These are phyloP conservation scores for Jatropha multifida DNA, from an alignment of 441 rosid genomes.

Conservation along the genomic window DNA sequence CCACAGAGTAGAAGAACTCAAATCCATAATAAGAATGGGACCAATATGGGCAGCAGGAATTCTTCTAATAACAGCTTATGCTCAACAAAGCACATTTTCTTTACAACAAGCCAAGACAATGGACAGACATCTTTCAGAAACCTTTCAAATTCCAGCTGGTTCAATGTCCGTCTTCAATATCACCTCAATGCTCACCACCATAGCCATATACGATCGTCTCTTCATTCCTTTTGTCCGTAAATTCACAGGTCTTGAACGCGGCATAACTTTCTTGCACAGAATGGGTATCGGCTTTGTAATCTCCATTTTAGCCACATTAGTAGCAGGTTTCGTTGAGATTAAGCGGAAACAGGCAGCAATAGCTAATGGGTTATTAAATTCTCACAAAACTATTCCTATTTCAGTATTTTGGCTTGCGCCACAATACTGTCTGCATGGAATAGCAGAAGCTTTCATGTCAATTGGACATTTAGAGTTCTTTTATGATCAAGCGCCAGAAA, in stretches of 20 bases:
- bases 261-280: slow-evolving; percentile 71
- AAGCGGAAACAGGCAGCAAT: slow-evolving; percentile 62
- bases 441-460: slow-evolving; percentile 92
- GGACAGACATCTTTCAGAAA: slow-evolving; percentile 65
- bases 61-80: slow-evolving; percentile 79
- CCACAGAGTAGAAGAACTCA: slow-evolving; percentile 90
- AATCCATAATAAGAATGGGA: slow-evolving; percentile 84
- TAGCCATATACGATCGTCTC: slow-evolving; percentile 65
- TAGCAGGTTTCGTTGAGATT: slow-evolving; percentile 70
- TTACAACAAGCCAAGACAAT: slow-evolving; percentile 90
- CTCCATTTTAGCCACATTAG: slow-evolving; percentile 71
- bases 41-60: slow-evolving; percentile 94
- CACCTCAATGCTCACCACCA: slow-evolving; percentile 70
- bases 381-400: slow-evolving; percentile 48
- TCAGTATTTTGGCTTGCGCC: slow-evolving; percentile 85
- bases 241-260: slow-evolving; percentile 78
- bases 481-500: slow-evolving; percentile 89
- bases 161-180: slow-evolving; percentile 91
- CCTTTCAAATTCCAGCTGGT: slow-evolving; percentile 84
- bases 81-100: slow-evolving; percentile 85
- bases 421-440: slow-evolving; percentile 78
- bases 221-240: slow-evolving; percentile 51
- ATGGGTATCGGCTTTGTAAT: slow-evolving; percentile 87
- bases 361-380: slow-evolving; percentile 40
- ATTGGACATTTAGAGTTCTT: slow-evolving; percentile 90